Base-by-base conservation (phyloP, 805 yeast species). In the Metschnikowia colocasiae region DNA sequence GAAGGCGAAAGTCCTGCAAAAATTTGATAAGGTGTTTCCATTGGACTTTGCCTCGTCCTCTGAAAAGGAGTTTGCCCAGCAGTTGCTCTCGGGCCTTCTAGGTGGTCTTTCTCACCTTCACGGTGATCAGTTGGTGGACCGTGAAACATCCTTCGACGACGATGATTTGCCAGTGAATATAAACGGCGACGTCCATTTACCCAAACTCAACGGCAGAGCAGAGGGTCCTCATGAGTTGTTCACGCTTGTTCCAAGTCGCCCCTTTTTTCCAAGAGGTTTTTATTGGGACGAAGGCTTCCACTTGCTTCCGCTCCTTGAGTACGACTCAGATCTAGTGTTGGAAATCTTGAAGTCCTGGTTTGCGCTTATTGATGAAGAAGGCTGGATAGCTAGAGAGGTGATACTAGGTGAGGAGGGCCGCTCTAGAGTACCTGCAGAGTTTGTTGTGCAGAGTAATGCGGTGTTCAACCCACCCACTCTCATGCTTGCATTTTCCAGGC, bases 281-380 rank as follows among this genome's bases (percentile, higher is more conserved):
- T 89, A 87, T 61, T 94, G 99, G 99, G 99, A 94, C 66, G 99
- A 94, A 67, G 99, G 99, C 0, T 94, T 94, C 66, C 97, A 92
- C 63, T 71, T 92, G 50, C 71, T 91, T 34, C 95, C 95, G 6
- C 70, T 94, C 32, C 65, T 87, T 56, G 84, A 85, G 40, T 91
- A 85, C 61, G 98, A 94, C 65, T 75, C 87, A 13, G 96, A 88
- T 59, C 70, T 91, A 37, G 87, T 82, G 0, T 71, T 90, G 51
- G 94, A 88, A 54, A 83, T 94, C 15, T 61, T 91, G 48, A 76
- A 83, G 59, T 86, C 96, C 43, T 94, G 99, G 99, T 87, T 92
- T 62, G 65, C 76, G 31, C 67, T 87, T 34, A 87, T 90, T 51
- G 97, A 92, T 62, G 87, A 83, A 1, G 83, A 85, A 52, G 99